Evolutionary conservation across 805 yeast genomes (phyloP).

Genomic region (Zygotorulaspora sp.): DNA sequence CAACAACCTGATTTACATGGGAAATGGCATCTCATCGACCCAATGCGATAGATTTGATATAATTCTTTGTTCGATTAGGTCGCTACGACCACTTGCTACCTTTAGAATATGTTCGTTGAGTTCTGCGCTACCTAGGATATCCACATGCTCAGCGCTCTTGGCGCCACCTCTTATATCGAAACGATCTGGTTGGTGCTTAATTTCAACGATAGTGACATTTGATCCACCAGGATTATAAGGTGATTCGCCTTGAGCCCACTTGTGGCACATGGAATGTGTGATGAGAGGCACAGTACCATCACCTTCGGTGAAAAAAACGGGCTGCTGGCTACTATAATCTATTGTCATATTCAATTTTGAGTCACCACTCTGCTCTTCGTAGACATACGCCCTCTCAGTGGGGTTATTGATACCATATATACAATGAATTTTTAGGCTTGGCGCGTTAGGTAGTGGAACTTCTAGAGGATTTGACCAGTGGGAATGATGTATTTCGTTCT

Average conservation of each 20-base stretch:
- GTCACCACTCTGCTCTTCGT: slow-evolving; percentile 58
- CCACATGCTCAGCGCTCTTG: slow-evolving; percentile 96
- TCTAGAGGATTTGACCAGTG: slow-evolving; percentile 97
- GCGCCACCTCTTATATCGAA: slow-evolving; percentile 97
- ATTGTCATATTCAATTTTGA: slow-evolving; percentile 65
- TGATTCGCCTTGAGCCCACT: slow-evolving; percentile 65
- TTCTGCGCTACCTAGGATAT: slow-evolving; percentile 88
- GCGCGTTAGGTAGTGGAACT: slow-evolving; percentile 88
- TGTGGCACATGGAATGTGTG: slow-evolving; percentile 87
- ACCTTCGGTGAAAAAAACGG: slow-evolving; percentile 84
- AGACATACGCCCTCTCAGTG: slow-evolving; percentile 88
- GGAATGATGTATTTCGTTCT: slow-evolving; percentile 63
- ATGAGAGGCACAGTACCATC: slow-evolving; percentile 91
- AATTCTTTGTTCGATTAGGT: slow-evolving; percentile 54
- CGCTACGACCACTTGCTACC: slow-evolving; percentile 80
- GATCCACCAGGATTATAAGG: slow-evolving; percentile 77
- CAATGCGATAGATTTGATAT: slow-evolving; percentile 60
- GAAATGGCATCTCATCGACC: slow-evolving; percentile 51
- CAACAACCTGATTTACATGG: no score
- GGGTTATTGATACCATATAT: slow-evolving; percentile 97
- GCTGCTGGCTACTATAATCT: slow-evolving; percentile 53
- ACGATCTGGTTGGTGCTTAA: slow-evolving; percentile 87
- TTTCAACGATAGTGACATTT: slow-evolving; percentile 77
- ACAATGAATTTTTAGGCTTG: slow-evolving; percentile 82
- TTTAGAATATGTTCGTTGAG: slow-evolving; percentile 78